These are phyloP conservation scores for Hypholoma sublateritium DNA, from an alignment of 768 basidiomycete genomes.

Conservation along the genomic window DNA sequence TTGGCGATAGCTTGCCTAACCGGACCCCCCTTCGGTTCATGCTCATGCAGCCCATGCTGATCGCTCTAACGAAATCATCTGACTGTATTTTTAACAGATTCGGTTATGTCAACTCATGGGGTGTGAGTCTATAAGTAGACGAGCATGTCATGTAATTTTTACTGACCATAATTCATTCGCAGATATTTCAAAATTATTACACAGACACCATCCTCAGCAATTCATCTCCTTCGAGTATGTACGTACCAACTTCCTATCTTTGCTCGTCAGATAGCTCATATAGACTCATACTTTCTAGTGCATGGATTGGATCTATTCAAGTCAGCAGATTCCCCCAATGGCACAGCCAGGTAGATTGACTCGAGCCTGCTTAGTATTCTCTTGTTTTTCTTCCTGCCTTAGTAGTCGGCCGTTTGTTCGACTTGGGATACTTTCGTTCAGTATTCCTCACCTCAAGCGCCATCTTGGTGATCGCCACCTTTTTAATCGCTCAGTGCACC, in stretches of 20 bases:
- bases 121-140: constrained; percentile 41
- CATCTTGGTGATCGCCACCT: constrained; percentile 52
- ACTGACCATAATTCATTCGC: background rate
- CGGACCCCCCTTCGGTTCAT: background rate
- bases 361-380: constrained; percentile 44
- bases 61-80: constrained; percentile 6
- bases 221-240: constrained; percentile 66
- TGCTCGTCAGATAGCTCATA: background rate
- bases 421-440: constrained; percentile 63
- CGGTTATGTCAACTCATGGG: constrained; percentile 76
- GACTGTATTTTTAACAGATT: constrained; percentile 36
- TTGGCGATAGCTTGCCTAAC: too few species aligned
- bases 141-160: background rate
- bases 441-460: constrained; percentile 48
- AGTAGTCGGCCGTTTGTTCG: constrained; percentile 68
- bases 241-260: constrained; percentile 17
- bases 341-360: background rate
- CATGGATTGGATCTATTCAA: constrained; percentile 82
- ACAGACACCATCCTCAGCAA: constrained; percentile 48
- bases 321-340: constrained; percentile 26
- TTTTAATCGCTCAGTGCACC: constrained; percentile 71
- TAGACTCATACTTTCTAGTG: constrained; percentile 34
- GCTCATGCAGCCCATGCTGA: background rate
- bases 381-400: constrained; percentile 64
- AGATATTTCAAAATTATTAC: constrained; percentile 79